A percentile compares a stretch with the other conserved stretches of the same genome.
Evolutionary conservation across 2,329 filamentous ascomycete genomes (phyloP).

Genomic region (Diaporthe sp.): DNA sequence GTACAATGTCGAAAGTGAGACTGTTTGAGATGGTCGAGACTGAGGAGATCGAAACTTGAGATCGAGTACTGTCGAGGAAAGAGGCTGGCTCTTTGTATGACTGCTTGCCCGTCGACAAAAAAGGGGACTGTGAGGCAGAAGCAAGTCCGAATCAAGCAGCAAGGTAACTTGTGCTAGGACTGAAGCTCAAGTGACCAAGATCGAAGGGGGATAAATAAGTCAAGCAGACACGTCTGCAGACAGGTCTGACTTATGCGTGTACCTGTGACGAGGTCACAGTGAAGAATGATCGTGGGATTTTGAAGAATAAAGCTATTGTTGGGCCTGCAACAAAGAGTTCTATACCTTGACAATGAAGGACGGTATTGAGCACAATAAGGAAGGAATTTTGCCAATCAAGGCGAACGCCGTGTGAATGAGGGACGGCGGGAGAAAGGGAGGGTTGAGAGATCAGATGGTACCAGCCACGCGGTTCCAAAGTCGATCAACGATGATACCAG

Average conservation of each 20-base stretch:
- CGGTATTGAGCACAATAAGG: constrained; percentile 40
- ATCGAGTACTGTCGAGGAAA: constrained; percentile 1
- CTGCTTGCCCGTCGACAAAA: neutral
- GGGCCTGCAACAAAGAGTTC: constrained; percentile 43
- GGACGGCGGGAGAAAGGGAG: constrained; percentile 46
- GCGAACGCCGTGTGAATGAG: constrained; percentile 49
- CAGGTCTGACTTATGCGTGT: neutral
- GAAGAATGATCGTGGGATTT: constrained; percentile 44
- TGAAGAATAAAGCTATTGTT: constrained; percentile 39
- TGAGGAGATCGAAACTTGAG: neutral
- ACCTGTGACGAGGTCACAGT: constrained; percentile 25
- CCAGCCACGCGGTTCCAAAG: constrained; percentile 32
- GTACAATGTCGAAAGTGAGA: neutral
- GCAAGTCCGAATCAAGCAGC: neutral
- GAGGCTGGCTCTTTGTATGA: constrained; percentile 26
- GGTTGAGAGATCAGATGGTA: constrained; percentile 32
- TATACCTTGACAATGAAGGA: constrained; percentile 42
- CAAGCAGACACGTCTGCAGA: neutral
- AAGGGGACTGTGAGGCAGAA: neutral
- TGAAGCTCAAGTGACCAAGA: neutral
- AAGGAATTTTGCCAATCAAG: constrained; percentile 23
- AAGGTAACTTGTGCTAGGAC: neutral
- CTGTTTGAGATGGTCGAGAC: neutral
- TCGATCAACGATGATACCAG: constrained; percentile 25
- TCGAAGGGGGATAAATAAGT: neutral